phyloP scores from a whole-genome alignment of 495 filamentous ascomycete species.

The Xylaria flabelliformis region DNA sequence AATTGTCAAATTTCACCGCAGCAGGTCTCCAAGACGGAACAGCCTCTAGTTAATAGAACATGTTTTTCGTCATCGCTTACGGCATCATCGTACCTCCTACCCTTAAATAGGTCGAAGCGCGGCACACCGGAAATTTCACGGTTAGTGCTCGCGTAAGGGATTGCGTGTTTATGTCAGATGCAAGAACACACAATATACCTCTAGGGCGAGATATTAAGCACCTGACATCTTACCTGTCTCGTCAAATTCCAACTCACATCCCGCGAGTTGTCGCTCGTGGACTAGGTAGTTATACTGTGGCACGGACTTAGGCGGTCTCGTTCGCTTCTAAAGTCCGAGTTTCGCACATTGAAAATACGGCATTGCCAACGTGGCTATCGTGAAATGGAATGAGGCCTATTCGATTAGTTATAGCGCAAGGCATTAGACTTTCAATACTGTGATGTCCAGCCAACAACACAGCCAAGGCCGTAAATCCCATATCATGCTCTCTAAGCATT shows the following conservation, averaged over 20 bases:
- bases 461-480: no score
- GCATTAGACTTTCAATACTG: no score
- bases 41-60: background rate
- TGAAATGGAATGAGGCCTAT: background rate
- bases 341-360: background rate
- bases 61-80: slow-evolving; percentile 12
- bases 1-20: background rate
- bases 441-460: no score
- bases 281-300: background rate
- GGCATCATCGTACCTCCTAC: background rate
- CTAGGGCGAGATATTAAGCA: background rate
- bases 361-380: background rate
- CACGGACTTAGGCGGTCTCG: background rate
- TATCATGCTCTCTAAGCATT: no score
- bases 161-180: slow-evolving; percentile 11
- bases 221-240: background rate
- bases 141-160: background rate
- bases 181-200: background rate
- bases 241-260: background rate
- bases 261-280: background rate
- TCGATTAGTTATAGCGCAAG: background rate
- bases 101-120: background rate
- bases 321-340: background rate
- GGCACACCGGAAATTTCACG: background rate
- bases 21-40: no score